phyloP scores from a whole-genome alignment of 805 yeast genomes.

The Wickerhamomyces subpelliculosus region DNA sequence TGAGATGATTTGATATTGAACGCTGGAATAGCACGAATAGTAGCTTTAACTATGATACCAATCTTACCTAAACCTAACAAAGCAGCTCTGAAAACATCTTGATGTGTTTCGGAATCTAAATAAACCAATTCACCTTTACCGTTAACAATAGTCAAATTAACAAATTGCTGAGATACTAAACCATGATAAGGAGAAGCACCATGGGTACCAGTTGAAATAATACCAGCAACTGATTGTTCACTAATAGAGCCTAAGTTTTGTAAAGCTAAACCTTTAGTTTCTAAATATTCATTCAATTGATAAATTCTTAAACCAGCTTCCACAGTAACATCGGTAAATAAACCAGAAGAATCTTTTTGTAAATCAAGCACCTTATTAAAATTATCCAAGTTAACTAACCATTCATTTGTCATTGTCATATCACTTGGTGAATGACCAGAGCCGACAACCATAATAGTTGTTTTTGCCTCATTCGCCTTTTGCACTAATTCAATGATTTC shows the following conservation, averaged over 20 bases:
- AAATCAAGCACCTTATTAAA: slow-evolving; percentile 49
- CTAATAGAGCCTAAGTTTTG: slow-evolving; percentile 92
- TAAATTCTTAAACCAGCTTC: slow-evolving; percentile 85
- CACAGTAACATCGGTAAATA: slow-evolving; percentile 84
- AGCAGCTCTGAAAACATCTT: slow-evolving; percentile 73
- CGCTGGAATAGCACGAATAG: slow-evolving; percentile 76
- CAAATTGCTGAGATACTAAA: slow-evolving; percentile 80
- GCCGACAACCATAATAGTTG: slow-evolving; percentile 79
- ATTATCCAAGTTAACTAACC: slow-evolving; percentile 83
- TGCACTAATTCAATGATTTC: slow-evolving; percentile 63
- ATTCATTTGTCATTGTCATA: slow-evolving; percentile 78
- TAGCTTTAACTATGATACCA: slow-evolving; percentile 82
- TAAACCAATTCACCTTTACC: slow-evolving; percentile 65
- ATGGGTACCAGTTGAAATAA: slow-evolving; percentile 93
- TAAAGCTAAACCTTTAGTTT: slow-evolving; percentile 60
- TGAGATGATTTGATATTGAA: slow-evolving; percentile 76
- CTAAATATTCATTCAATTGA: slow-evolving; percentile 64
- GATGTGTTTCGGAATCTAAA: slow-evolving; percentile 46
- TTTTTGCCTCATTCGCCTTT: slow-evolving; percentile 49
- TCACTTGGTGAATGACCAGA: slow-evolving; percentile 95
- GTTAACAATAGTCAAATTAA: slow-evolving; percentile 65
- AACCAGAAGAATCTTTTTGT: slow-evolving; percentile 44
- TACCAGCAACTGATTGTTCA: slow-evolving; percentile 93
- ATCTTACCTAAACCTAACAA: slow-evolving; percentile 83
- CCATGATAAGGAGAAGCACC: slow-evolving; percentile 95